Base-by-base conservation (phyloP, 768 basidiomycete genomes). In the Lactifluus rugatus region DNA sequence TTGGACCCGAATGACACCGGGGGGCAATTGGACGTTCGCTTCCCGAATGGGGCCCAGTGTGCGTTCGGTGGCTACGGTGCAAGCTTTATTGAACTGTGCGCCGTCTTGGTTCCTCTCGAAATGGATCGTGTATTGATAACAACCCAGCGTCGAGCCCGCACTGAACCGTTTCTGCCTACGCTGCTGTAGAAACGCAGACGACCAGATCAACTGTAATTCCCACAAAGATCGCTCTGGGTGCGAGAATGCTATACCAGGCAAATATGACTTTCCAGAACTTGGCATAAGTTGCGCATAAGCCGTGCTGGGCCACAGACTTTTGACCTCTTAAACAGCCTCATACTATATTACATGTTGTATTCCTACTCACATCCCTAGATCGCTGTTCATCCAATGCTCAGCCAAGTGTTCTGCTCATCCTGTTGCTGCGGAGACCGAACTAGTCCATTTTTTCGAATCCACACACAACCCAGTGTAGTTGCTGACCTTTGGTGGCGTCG, bases 11-110 rank as follows among this genome's bases (percentile, higher is more conserved):
- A 58, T 47, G 77, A 80, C 42, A 69, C 70, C 4, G 79, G 78
- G 6, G 78, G 79, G 10, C 78, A 80, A 62, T 73, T 78, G 57
- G 79, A 80, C 49, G 70, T 74, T 44, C 73, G 78, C 23, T 80
- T 73, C 63, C 79, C 78, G 1, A 74, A 80, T 50, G 78, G 78
- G n/a, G 78, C 79, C 21, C 75, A 77, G 49, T 80, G 79, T 66
- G 71, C 72, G 3, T 80, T 75, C 57, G 78, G 79, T 42, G 78
- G 78, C 5, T 75, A 73, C 45, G 77, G 73, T 5, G 76, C 77
- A 39, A 80, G 78, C 56, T 80, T 80, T 58, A 78, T 80, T 39
- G 71, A 79, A 64, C 71, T 73, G 79, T 79, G 57, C 63, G 77
- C 67, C 3, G 14, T 17, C 37, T 34, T 32, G 10, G 2, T 19